These are phyloP conservation scores for Penicillium samsonianum DNA, from an alignment of 495 filamentous ascomycete genomes.

Conservation along the genomic window DNA sequence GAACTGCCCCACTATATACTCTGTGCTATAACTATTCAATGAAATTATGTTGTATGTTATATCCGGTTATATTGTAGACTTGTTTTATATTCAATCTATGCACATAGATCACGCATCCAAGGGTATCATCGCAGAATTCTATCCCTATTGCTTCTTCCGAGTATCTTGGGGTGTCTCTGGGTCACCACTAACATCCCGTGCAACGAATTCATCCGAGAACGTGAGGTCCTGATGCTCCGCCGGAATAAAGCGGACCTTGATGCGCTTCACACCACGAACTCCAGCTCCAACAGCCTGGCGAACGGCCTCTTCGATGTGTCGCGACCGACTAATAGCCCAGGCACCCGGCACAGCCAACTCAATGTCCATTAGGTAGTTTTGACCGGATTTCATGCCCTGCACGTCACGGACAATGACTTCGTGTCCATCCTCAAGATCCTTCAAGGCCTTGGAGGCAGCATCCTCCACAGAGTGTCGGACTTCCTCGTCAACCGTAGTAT, in stretches of 20 bases:
- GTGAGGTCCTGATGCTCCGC: slow-evolving; percentile 51
- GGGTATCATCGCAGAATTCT: slow-evolving; percentile 10
- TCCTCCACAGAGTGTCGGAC: slow-evolving; percentile 68
- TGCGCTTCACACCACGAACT: slow-evolving; percentile 76
- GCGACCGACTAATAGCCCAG: slow-evolving; percentile 69
- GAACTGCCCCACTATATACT: slow-evolving; percentile 1
- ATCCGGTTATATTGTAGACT: slow-evolving; percentile 3
- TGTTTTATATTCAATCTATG: slow-evolving; percentile 21
- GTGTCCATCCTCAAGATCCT: slow-evolving; percentile 35
- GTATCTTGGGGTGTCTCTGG: slow-evolving; percentile 54
- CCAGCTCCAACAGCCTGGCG: slow-evolving; percentile 68
- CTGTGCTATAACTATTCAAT: no score
- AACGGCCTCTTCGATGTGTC: slow-evolving; percentile 69
- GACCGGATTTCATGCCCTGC: slow-evolving; percentile 87
- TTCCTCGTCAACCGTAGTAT: slow-evolving; percentile 83
- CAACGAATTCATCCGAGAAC: slow-evolving; percentile 79
- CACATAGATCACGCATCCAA: slow-evolving; percentile 15
- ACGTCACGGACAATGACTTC: slow-evolving; percentile 67
- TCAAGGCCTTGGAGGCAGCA: slow-evolving; percentile 61
- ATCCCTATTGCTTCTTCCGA: slow-evolving; percentile 12
- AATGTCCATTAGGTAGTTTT: slow-evolving; percentile 90
- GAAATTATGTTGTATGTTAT: background rate
- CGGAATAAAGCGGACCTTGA: slow-evolving; percentile 80
- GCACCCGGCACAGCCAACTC: slow-evolving; percentile 73
- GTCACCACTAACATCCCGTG: slow-evolving; percentile 61